Conservation (phyloP, 2,329 filamentous ascomycete species). For the Coniochaeta sp. region DNA sequence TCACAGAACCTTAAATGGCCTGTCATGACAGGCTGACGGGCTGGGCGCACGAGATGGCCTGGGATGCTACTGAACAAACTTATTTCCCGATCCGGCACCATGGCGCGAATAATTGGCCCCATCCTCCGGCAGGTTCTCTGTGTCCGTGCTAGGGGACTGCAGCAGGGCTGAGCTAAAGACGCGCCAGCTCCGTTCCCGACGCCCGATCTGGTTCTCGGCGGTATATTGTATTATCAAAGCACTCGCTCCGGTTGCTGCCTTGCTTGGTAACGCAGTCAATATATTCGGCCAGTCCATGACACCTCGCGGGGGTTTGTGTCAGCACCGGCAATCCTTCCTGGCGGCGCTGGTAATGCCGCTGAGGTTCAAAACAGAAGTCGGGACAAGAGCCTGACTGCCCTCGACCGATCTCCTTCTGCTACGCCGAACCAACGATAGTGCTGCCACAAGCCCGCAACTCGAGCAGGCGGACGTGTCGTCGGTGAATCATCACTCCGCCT, state of each 20-base stretch:
- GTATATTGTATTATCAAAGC: not conserved
- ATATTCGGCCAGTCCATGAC: not conserved
- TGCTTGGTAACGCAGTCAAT: not conserved
- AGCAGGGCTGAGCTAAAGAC: not conserved
- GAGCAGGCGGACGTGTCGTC: not conserved
- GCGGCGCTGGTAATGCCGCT: too few relatives aligned
- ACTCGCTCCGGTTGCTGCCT: not conserved
- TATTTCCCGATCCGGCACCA: not conserved
- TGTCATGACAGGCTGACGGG: not conserved
- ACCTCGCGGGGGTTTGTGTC: too few relatives aligned
- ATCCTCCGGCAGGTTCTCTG: not conserved
- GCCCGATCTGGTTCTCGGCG: not conserved
- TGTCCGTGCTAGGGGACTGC: not conserved
- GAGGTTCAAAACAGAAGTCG: not conserved
- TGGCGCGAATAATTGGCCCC: not conserved
- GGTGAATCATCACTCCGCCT: not conserved
- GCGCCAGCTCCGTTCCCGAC: not conserved
- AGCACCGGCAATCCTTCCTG: too few relatives aligned
- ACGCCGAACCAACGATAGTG: not conserved
- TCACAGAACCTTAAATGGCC: not conserved
- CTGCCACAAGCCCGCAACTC: not conserved
- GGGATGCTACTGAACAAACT: not conserved
- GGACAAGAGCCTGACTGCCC: not conserved
- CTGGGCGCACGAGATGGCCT: not conserved
- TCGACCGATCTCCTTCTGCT: not conserved